Conservation (phyloP, 345 rosid species). For the Lepidium didymum region DNA sequence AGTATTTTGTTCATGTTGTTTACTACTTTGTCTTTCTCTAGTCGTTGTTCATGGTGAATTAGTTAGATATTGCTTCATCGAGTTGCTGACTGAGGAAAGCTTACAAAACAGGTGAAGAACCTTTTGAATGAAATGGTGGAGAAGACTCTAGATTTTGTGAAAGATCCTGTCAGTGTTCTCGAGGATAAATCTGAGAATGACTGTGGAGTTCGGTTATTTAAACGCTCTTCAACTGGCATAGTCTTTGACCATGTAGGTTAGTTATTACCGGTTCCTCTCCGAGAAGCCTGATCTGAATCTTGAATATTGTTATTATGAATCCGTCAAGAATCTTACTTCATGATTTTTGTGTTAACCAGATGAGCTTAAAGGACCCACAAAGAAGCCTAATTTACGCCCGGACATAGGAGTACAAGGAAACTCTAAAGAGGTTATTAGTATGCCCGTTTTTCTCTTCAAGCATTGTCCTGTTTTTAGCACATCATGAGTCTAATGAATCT, state of each 20-base stretch:
- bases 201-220: conserved; percentile 64
- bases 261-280: background rate
- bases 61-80: background rate
- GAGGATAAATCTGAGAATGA: conserved; percentile 33
- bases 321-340: background rate
- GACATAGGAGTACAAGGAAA: conserved; percentile 39
- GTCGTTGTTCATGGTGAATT: background rate
- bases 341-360: conserved; percentile 29
- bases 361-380: conserved; percentile 54
- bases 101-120: conserved; percentile 57
- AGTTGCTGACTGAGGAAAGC: background rate
- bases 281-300: background rate
- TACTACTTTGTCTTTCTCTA: background rate
- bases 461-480: background rate
- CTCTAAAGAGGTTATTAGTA: conserved; percentile 57
- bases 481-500: background rate
- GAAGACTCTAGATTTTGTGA: conserved; percentile 48
- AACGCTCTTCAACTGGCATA: conserved; percentile 56
- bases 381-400: conserved; percentile 75
- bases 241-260: conserved; percentile 60
- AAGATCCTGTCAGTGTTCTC: conserved; percentile 19
- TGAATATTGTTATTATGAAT: background rate
- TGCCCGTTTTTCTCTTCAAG: background rate
- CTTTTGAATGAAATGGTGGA: conserved; percentile 67
- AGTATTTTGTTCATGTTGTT: background rate